Evolutionary conservation across 257 asterid genomes (phyloP).

Genomic region (Rauvolfia tetraphylla): DNA sequence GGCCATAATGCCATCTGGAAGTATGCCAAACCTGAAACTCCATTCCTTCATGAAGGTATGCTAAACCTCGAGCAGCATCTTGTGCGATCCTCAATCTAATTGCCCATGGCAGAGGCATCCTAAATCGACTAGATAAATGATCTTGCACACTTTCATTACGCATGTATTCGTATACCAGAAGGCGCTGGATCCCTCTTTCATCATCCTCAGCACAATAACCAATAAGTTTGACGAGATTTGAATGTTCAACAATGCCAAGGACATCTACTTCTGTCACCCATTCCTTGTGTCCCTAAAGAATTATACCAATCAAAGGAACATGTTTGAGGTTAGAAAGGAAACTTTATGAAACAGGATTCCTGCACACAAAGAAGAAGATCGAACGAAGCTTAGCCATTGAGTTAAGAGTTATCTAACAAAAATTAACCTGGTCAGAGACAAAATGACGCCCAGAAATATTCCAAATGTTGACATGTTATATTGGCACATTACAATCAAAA

Average conservation of each 20-base stretch:
- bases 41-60: slow-evolving; percentile 92
- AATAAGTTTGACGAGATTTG: slow-evolving; percentile 72
- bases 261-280: slow-evolving; percentile 93
- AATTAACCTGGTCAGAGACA: too few species aligned
- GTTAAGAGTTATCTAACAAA: too few species aligned
- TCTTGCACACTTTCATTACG: slow-evolving; percentile 73
- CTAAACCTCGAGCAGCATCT: slow-evolving; percentile 74
- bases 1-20: not conserved
- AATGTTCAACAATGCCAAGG: slow-evolving; percentile 79
- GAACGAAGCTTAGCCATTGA: too few species aligned
- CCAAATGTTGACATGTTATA: too few species aligned
- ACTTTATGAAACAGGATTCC: not conserved
- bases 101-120: slow-evolving; percentile 68
- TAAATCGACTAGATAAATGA: slow-evolving; percentile 60
- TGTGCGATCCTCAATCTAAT: slow-evolving; percentile 63
- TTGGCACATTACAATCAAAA: too few species aligned
- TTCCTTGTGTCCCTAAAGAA: slow-evolving; percentile 79
- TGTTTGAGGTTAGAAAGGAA: not conserved
- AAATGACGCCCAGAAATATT: too few species aligned
- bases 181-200: slow-evolving; percentile 88
- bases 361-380: not conserved
- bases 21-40: slow-evolving; percentile 64
- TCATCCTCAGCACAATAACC: slow-evolving; percentile 91
- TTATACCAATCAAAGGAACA: not conserved
- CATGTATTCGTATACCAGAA: slow-evolving; percentile 68